Conservation (phyloP, 192 early-diverging fungal genomes). For the Coemansia biformis region DNA sequence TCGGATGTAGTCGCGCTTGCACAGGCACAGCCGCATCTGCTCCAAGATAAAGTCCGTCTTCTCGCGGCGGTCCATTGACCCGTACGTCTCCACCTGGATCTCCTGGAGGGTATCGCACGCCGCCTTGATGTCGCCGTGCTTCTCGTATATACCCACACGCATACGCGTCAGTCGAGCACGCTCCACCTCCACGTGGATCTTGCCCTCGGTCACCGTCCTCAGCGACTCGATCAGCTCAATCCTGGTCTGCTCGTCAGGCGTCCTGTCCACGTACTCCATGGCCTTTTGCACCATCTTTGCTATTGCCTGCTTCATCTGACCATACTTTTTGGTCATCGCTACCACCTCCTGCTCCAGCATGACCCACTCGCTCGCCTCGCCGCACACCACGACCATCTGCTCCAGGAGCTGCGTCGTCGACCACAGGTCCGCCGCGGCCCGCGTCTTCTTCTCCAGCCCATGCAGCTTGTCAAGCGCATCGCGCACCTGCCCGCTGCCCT, state of each 20-base stretch:
- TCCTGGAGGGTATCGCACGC: conserved; percentile 96
- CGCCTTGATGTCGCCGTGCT: conserved; percentile 81
- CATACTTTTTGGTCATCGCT: conserved; percentile 94
- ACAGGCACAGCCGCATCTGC: conserved; percentile 93
- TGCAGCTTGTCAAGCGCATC: conserved; percentile 88
- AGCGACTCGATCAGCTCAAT: conserved; percentile 92
- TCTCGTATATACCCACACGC: conserved; percentile 83
- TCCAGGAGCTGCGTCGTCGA: conserved; percentile 86
- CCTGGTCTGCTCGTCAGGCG: conserved; percentile 73
- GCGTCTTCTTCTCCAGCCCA: conserved; percentile 89
- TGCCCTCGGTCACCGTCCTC: conserved; percentile 93
- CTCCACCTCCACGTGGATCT: conserved; percentile 99
- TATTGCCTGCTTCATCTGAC: conserved; percentile 91
- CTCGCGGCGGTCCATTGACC: conserved; percentile 97
- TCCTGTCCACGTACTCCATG: conserved; percentile 82
- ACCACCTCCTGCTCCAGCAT: conserved; percentile 88
- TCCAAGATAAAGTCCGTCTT: conserved; percentile 99
- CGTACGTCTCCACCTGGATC: conserved; percentile 97
- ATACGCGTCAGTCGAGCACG: conserved; percentile 89
- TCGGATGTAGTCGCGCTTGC: conserved; percentile 86
- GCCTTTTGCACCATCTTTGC: conserved; percentile 92
- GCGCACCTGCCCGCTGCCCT: conserved; percentile 63
- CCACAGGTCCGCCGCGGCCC: conserved; percentile 79
- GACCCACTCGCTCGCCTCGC: conserved; percentile 74
- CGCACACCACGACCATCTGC: conserved; percentile 70